These are phyloP conservation scores for Aspergillus melleus DNA, from an alignment of 2,329 filamentous ascomycete species.

Conservation along the genomic window DNA sequence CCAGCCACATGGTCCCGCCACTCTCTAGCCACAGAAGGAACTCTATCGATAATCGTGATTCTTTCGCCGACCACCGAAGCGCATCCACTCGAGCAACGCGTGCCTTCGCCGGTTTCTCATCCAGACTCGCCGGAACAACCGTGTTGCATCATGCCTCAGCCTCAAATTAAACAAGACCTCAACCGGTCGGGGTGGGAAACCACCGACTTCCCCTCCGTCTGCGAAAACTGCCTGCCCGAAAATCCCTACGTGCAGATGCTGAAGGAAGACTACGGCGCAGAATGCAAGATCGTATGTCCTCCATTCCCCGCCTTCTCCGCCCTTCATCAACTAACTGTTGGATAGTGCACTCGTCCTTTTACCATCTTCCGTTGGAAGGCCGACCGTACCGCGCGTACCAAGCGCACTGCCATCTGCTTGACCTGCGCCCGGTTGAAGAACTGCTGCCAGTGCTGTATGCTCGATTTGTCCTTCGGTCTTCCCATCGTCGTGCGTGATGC, in stretches of 20 bases:
- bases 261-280: constrained; percentile 91
- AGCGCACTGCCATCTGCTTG: constrained; percentile 91
- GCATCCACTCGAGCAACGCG: background rate
- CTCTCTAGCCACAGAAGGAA: constrained; percentile 5
- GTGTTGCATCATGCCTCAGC: constrained; percentile 61
- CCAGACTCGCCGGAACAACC: background rate
- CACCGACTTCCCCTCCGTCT: constrained; percentile 52
- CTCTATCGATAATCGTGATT: constrained; percentile 14
- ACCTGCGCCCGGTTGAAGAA: constrained; percentile 98
- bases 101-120: background rate
- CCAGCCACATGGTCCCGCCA: constrained; percentile 8
- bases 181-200: constrained; percentile 97
- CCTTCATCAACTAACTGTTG: constrained; percentile 5
- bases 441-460: constrained; percentile 98
- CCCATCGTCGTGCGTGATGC: constrained; percentile 95
- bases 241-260: constrained; percentile 99
- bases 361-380: constrained; percentile 95
- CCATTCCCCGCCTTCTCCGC: background rate
- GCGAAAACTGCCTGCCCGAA: constrained; percentile 89
- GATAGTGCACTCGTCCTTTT: constrained; percentile 81
- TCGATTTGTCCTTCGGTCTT: constrained; percentile 92
- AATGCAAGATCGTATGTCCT: constrained; percentile 65
- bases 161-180: constrained; percentile 93
- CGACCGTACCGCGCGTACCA: constrained; percentile 86
- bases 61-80: background rate